Evolutionary conservation across 805 yeast genomes (phyloP), one percentile per base, ranked within the genome.

Genomic region (Maudiozyma serrabonitensis): DNA sequence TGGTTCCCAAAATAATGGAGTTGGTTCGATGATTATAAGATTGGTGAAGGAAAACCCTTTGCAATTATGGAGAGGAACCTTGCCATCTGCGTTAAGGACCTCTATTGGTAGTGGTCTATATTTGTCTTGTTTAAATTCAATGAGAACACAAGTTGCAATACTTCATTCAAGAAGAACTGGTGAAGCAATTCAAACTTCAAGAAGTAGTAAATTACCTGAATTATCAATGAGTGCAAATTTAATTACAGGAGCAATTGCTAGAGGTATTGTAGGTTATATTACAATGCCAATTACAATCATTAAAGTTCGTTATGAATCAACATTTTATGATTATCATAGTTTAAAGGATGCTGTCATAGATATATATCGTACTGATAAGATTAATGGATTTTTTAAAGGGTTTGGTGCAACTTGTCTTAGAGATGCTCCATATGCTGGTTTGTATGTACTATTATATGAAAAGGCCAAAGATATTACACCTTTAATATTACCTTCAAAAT

Each of bases 391-490:
- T 62, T 89, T 89, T 64, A 75, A 80, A 52, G 99, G 99, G 0
- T 85, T 84, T 58, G 80, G 85, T 1, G 95, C 95, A 2, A 93
- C 99, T 0, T 75, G 84, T 52, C 75, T 87, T 12, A 70, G 99
- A 54, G 99, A 93, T 68, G 95, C 96, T 23, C 99, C 99, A 0
- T 87, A 93, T 64, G 97, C 99, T 6, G 99, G 99, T 0, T 62
- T 93, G 4, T 91, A 93, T 60, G 88, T 93, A 28, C 68, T 89
- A 37, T 77, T 89, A 54, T 91, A 91, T 66, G 97, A 91, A 61
- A 75, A 81, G 50, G 73, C 81, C 48, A 89, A 89, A 61, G 73
- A 71, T 9, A 41, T 73, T 4, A 50, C 82, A 7, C 88, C 91
- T 4, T 54, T 38, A 9, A 15, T 73, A 9, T 46, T 71, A 38